Evolutionary conservation across 2,329 filamentous ascomycete species (phyloP), one percentile per base, ranked within the genome.

Genomic region (Leptosphaerulina australis): DNA sequence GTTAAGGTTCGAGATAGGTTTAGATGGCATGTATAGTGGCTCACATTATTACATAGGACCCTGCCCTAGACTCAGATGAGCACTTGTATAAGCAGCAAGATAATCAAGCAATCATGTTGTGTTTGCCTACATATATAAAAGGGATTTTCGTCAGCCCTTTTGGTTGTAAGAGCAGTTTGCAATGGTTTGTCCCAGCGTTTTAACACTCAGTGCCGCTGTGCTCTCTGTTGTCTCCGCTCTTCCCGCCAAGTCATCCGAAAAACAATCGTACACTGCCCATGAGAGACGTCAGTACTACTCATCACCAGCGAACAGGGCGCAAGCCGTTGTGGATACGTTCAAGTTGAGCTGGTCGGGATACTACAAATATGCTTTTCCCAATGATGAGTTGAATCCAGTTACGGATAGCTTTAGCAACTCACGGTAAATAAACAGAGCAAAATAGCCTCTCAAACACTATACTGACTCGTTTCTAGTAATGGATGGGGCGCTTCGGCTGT

Each of bases 401-500:
- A 82, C 80, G 30, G 89, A 90, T 59, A 73, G 72, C 0, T 87
- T 75, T 52, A 78, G 78, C 17, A 85, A 96, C 69, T 88, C 89
- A 45, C 82, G 88, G 88, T 90, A 75, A 58, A 30, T 14, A 20
- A 7, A 14, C 1, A 15, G 10, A 8, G 21, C 8, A n/a, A 9
- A 8, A 11, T 11, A 11, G 30, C 26, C 15, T 22, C 9, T 37
- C 14, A 20, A 24, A 49, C 22, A 17, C 9, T n/a, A 7, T n/a
- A 30, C 15, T 51, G 30, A 51, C 30, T 10, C 17, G 28, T 12
- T 10, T n/a, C 4, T 50, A 92, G 89, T 55, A 92, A 92, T 65
- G 87, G 84, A 44, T 96, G 91, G 91, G 91, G 90, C 18, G 89
- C 90, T 22, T 91, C 86, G 31, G 88, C 90, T 0, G 81, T 94